These are phyloP conservation scores for Sisymbrium altissimum DNA, from an alignment of 345 rosid genomes.

Conservation along the genomic window DNA sequence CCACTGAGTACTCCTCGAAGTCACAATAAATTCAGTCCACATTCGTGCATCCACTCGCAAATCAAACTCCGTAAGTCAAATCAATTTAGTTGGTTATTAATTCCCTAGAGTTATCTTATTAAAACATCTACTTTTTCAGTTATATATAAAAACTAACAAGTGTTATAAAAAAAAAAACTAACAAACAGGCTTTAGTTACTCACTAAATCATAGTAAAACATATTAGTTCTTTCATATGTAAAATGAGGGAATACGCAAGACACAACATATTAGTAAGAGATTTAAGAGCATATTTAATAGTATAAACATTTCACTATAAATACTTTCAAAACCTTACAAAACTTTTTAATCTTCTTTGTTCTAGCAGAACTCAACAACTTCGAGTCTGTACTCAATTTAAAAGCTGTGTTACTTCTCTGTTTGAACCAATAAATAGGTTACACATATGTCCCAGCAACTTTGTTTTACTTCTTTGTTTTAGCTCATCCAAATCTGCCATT, in stretches of 20 bases:
- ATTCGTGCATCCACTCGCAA: slow-evolving; percentile 12
- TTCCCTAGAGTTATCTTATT: neutral
- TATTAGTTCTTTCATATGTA: too few species aligned
- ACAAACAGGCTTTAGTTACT: neutral
- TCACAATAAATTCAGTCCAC: slow-evolving; percentile 14
- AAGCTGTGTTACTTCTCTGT: neutral
- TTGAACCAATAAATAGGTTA: neutral
- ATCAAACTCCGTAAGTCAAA: slow-evolving; percentile 6
- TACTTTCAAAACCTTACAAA: neutral
- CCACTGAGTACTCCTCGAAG: slow-evolving; percentile 11
- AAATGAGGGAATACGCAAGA: too few species aligned
- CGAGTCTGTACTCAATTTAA: neutral
- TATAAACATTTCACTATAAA: neutral
- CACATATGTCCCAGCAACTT: neutral
- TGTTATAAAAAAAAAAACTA: too few species aligned
- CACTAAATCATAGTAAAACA: too few species aligned
- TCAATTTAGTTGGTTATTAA: slow-evolving; percentile 6
- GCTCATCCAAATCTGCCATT: neutral
- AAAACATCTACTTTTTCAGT: neutral
- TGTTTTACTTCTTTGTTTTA: neutral
- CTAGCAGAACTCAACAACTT: neutral
- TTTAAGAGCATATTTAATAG: neutral
- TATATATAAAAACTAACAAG: neutral
- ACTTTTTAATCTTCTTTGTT: neutral
- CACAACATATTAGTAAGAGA: too few species aligned